A percentile compares a stretch with the other conserved stretches of the same genome.
phyloP scores from a whole-genome alignment of 352 stramenopile species.

The Globisporangium echinulatum region DNA sequence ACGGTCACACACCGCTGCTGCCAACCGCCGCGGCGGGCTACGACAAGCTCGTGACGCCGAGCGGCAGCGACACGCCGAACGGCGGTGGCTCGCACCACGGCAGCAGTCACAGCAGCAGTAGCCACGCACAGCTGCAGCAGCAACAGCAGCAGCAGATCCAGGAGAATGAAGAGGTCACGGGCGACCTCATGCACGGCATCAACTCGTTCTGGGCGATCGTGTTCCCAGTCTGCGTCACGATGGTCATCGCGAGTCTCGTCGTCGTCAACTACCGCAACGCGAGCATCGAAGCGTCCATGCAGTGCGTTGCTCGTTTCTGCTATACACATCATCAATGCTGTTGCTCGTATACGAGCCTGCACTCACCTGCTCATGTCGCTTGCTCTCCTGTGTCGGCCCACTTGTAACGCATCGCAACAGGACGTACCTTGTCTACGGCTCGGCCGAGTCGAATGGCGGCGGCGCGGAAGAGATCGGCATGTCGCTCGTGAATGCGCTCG shows the following conservation, averaged over 20 bases:
- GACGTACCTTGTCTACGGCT: constrained; percentile 76
- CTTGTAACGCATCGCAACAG: constrained; percentile 9
- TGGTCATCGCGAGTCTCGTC: constrained; percentile 73
- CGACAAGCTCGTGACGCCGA: constrained; percentile 59
- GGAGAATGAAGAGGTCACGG: constrained; percentile 28
- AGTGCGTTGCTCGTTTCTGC: constrained; percentile 20
- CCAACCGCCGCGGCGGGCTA: constrained; percentile 19
- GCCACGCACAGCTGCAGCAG: constrained; percentile 10
- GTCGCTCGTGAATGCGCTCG: constrained; percentile 82
- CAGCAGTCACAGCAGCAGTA: constrained; percentile 7
- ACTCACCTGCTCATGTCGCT: background rate
- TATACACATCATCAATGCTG: background rate
- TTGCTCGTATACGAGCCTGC: no score
- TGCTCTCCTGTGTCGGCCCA: background rate
- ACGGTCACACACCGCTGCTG: constrained; percentile 28
- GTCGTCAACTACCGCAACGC: constrained; percentile 81
- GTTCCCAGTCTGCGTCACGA: constrained; percentile 76
- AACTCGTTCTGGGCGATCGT: constrained; percentile 87
- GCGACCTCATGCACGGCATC: constrained; percentile 82
- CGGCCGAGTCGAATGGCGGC: constrained; percentile 30
- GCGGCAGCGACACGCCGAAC: constrained; percentile 13
- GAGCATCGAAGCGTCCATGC: constrained; percentile 75
- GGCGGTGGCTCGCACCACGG: constrained; percentile 6
- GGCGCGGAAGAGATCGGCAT: constrained; percentile 39
- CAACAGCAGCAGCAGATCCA: constrained; percentile 13